Evolutionary conservation across 257 asterid species (phyloP).

Genomic region (Anisodus tanguticus): DNA sequence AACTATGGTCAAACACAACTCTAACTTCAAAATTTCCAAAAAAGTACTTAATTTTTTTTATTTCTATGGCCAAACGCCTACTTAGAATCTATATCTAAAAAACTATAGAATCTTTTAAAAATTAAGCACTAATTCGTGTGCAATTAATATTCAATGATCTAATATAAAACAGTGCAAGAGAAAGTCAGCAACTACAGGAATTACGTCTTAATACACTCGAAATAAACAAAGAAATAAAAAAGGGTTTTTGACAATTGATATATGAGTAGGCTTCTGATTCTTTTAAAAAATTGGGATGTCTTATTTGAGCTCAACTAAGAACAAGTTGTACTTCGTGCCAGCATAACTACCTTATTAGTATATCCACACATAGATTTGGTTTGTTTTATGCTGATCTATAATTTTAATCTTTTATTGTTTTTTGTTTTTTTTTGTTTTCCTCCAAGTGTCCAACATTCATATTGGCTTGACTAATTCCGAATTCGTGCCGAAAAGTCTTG

Average conservation of each 20-base stretch:
- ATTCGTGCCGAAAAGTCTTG: neutral
- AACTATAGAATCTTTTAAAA: too few relatives aligned
- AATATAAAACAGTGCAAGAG: neutral
- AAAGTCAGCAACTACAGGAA: neutral
- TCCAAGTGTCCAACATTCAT: too few relatives aligned
- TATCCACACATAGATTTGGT: neutral
- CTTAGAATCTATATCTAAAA: too few relatives aligned
- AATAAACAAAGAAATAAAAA: neutral
- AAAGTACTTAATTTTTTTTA: too few relatives aligned
- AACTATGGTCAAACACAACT: too few relatives aligned
- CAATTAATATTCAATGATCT: neutral
- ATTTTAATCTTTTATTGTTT: neutral
- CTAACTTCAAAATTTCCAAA: too few relatives aligned
- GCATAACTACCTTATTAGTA: neutral
- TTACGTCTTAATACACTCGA: neutral
- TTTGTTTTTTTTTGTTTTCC: too few relatives aligned
- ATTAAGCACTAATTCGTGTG: neutral
- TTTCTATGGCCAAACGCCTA: too few relatives aligned
- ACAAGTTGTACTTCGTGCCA: constrained; percentile 1
- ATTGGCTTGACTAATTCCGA: too few relatives aligned
- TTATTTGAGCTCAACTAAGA: constrained; percentile 27
- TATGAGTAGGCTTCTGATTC: neutral
- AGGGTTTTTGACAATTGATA: neutral
- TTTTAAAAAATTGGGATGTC: neutral
- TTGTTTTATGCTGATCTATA: neutral